Conservation (phyloP, 169 alveolate species). For the Besnoitia besnoiti region DNA sequence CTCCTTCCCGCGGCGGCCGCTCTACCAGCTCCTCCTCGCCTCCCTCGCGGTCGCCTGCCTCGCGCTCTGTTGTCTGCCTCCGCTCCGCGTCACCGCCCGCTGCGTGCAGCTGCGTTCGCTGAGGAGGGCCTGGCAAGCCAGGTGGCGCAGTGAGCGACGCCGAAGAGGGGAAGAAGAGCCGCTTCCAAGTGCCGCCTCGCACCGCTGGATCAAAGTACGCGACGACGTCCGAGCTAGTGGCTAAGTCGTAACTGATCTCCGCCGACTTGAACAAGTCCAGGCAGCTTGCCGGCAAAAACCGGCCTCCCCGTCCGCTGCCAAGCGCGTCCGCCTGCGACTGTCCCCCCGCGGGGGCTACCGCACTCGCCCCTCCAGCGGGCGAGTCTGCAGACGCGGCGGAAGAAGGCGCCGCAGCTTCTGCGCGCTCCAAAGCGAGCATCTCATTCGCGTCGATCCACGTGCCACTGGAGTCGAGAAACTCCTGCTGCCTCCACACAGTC, state of each 20-base stretch:
- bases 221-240: neutral
- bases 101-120: too few species aligned
- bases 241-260: neutral
- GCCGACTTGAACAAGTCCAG: slow-evolving; percentile 1
- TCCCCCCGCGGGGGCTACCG: neutral
- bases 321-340: neutral
- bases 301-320: neutral
- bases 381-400: neutral
- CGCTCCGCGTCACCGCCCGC: too few species aligned
- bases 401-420: neutral
- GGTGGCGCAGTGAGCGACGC: neutral
- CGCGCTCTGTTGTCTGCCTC: too few species aligned
- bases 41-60: too few species aligned
- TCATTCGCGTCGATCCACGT: slow-evolving; percentile 26
- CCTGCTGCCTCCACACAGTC: slow-evolving; percentile 29
- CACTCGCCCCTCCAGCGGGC: neutral
- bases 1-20: neutral
- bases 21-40: neutral
- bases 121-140: too few species aligned
- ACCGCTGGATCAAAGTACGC: slow-evolving; percentile 29
- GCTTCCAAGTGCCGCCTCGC: slow-evolving; percentile 32
- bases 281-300: neutral
- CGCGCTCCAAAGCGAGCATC: neutral
- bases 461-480: slow-evolving; percentile 8
- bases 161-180: neutral